Evolutionary conservation across 2,329 filamentous ascomycete genomes (phyloP).

Genomic region (Rhynchosporium graminicola): DNA sequence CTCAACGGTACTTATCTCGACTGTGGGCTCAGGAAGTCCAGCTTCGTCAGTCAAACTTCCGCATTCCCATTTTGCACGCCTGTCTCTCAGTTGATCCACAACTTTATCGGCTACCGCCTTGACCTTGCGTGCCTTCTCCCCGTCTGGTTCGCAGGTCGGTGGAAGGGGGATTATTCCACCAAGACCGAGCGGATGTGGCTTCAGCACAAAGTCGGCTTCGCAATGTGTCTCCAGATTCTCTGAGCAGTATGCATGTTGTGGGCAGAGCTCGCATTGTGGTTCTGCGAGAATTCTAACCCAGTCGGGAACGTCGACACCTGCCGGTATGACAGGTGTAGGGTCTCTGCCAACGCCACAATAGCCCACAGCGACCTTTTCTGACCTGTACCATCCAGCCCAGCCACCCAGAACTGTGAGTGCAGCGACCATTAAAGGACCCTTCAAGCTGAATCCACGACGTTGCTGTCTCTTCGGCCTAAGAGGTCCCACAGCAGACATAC

Average conservation of each 20-base stretch:
- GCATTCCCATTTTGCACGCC: slow-evolving; percentile 88
- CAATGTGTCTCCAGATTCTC: slow-evolving; percentile 75
- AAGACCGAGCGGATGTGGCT: slow-evolving; percentile 79
- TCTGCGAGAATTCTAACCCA: slow-evolving; percentile 68
- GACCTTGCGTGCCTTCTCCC: slow-evolving; percentile 84
- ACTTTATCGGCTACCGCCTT: slow-evolving; percentile 86
- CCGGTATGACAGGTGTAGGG: slow-evolving; percentile 46
- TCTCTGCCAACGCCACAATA: slow-evolving; percentile 85
- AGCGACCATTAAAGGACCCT: slow-evolving; percentile 70
- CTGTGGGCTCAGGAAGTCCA: slow-evolving; percentile 57
- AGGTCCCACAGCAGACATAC: slow-evolving; percentile 49
- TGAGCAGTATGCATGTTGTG: slow-evolving; percentile 86
- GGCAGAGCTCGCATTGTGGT: slow-evolving; percentile 87
- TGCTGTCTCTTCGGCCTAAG: slow-evolving; percentile 46
- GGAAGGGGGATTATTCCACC: slow-evolving; percentile 80
- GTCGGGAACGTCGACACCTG: slow-evolving; percentile 66
- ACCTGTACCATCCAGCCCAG: slow-evolving; percentile 81
- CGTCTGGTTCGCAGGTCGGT: slow-evolving; percentile 92
- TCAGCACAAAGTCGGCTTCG: slow-evolving; percentile 83
- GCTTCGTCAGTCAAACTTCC: slow-evolving; percentile 67
- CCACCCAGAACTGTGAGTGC: slow-evolving; percentile 68
- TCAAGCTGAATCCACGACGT: slow-evolving; percentile 52
- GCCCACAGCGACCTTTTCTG: slow-evolving; percentile 94
- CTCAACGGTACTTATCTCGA: slow-evolving; percentile 66
- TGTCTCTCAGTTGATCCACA: slow-evolving; percentile 81